Conservation (phyloP, 768 basidiomycete genomes). For the Russula abietina region DNA sequence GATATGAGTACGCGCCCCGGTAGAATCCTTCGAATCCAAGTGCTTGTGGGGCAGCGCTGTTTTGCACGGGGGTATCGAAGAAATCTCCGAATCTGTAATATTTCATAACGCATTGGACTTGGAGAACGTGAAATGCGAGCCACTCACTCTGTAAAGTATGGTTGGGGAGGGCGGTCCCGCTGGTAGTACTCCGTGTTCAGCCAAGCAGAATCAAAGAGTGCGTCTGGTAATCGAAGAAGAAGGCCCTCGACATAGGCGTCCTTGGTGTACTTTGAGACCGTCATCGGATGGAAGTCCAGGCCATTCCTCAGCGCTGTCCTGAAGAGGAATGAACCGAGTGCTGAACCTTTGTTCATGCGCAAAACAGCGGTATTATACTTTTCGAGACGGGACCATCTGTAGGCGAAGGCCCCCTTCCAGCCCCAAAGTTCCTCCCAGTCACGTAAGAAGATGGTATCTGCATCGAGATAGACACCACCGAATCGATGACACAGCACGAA, state of each 20-base stretch:
- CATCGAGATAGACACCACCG: constrained; percentile 95
- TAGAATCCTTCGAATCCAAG: constrained; percentile 95
- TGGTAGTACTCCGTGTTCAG: constrained; percentile 90
- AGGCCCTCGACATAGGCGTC: constrained; percentile 83
- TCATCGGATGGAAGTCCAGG: constrained; percentile 97
- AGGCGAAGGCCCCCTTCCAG: constrained; percentile 94
- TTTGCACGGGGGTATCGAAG: constrained; percentile 70
- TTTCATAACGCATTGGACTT: constrained; percentile 11
- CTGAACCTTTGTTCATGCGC: constrained; percentile 87
- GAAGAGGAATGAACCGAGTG: constrained; percentile 90
- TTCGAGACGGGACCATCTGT: constrained; percentile 88
- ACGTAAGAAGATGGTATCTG: constrained; percentile 90
- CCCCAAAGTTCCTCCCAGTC: constrained; percentile 99
- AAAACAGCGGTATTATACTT: constrained; percentile 97
- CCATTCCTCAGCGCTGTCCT: constrained; percentile 90
- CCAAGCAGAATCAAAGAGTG: constrained; percentile 96
- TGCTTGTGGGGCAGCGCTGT: constrained; percentile 77
- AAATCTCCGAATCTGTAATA: constrained; percentile 72
- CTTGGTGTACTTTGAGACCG: constrained; percentile 81
- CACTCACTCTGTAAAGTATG: constrained; percentile 79
- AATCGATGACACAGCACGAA: constrained; percentile 96
- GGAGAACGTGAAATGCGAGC: constrained; percentile 1
- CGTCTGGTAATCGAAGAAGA: constrained; percentile 86
- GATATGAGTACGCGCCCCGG: constrained; percentile 91
- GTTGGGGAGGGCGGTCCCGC: constrained; percentile 87